Conservation (phyloP, 495 filamentous ascomycete genomes). For the Aspergillus cristatus region DNA sequence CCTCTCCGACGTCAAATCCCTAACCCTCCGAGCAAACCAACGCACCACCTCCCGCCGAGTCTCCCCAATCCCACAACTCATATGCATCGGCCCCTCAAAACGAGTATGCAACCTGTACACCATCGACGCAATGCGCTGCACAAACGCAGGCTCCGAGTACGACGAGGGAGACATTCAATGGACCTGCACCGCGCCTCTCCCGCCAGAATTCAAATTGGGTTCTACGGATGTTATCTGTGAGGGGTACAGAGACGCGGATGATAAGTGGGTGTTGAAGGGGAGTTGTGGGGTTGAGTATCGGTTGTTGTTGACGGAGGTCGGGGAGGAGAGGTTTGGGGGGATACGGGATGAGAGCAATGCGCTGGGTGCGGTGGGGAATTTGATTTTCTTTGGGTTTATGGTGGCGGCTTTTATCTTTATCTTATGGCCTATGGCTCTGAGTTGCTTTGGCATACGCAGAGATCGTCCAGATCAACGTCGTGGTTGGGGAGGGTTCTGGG, state of each 20-base stretch:
- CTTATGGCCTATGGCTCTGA: constrained; percentile 12
- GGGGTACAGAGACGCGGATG: constrained; percentile 66
- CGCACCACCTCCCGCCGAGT: constrained; percentile 70
- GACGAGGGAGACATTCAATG: constrained; percentile 68
- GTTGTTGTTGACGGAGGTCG: constrained; percentile 69
- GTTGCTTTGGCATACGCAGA: constrained; percentile 14
- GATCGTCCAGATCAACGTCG: constrained; percentile 4
- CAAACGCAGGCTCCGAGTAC: constrained; percentile 68
- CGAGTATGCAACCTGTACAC: constrained; percentile 51
- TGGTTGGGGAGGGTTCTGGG: constrained; percentile 28
- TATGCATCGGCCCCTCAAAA: constrained; percentile 61
- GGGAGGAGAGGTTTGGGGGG: constrained; percentile 59
- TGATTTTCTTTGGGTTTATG: constrained; percentile 44
- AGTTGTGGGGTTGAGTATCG: constrained; percentile 92
- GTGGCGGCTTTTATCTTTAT: constrained; percentile 29
- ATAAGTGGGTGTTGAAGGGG: constrained; percentile 77
- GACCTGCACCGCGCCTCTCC: constrained; percentile 75
- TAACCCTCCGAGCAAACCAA: constrained; percentile 60
- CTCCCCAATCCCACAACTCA: constrained; percentile 69
- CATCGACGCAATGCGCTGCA: constrained; percentile 79
- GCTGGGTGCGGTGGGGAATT: constrained; percentile 12
- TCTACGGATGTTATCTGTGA: constrained; percentile 89
- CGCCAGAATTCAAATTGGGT: constrained; percentile 78
- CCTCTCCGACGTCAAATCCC: constrained; percentile 63
- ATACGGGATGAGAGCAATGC: constrained; percentile 3